These are phyloP conservation scores for Backusella psychrophila DNA, from an alignment of 192 early-diverging fungal genomes.

Conservation along the genomic window DNA sequence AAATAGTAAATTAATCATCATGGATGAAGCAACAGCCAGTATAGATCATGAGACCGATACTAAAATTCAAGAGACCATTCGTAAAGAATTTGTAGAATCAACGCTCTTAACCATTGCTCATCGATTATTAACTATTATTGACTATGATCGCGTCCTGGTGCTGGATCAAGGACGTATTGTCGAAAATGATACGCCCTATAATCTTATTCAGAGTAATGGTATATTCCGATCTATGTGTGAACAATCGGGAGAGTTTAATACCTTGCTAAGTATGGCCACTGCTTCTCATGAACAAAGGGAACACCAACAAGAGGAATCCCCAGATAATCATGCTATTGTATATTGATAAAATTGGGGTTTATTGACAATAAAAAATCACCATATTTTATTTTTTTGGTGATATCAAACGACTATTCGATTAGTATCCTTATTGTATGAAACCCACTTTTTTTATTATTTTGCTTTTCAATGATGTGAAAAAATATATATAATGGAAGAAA, in stretches of 20 bases:
- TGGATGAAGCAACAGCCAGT: conserved; percentile 89
- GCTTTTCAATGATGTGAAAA: not conserved
- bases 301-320: not conserved
- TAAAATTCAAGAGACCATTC: conserved; percentile 81
- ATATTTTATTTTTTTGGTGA: not conserved
- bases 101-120: conserved; percentile 56
- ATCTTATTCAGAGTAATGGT: conserved; percentile 58
- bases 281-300: not conserved
- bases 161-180: conserved; percentile 75
- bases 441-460: not conserved
- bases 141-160: conserved; percentile 55
- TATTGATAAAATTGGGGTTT: not conserved
- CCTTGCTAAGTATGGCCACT: conserved; percentile 58
- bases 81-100: conserved; percentile 64
- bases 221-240: conserved; percentile 77
- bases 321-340: not conserved
- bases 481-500: too few relatives aligned
- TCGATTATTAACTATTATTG: conserved; percentile 50
- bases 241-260: conserved; percentile 81
- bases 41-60: conserved; percentile 85
- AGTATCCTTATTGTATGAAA: too few relatives aligned
- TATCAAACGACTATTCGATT: not conserved
- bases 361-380: not conserved
- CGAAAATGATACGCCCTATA: conserved; percentile 75
- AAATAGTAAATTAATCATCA: conserved; percentile 57